Evolutionary conservation across 2,329 filamentous ascomycete genomes (phyloP).

Genomic region (Boeremia lycopersici): DNA sequence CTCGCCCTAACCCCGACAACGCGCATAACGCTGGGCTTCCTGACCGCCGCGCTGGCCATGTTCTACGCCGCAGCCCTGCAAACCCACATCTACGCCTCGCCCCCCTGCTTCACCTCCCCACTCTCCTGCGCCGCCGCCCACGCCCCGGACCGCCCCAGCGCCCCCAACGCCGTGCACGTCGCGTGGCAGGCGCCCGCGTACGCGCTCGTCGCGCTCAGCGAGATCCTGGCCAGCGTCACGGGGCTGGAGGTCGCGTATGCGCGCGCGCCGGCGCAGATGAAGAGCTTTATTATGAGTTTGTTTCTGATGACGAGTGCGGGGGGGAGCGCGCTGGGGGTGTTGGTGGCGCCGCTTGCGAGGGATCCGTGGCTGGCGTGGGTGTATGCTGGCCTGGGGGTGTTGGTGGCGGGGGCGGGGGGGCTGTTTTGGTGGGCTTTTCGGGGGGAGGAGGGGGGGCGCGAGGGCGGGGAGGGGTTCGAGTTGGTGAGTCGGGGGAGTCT

Average conservation of each 20-base stretch:
- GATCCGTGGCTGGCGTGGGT: slow-evolving; percentile 72
- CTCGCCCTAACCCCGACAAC: slow-evolving; percentile 57
- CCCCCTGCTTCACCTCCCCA: slow-evolving; percentile 56
- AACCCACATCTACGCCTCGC: slow-evolving; percentile 59
- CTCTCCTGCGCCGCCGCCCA: neutral
- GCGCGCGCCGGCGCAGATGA: slow-evolving; percentile 55
- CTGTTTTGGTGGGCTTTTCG: slow-evolving; percentile 61
- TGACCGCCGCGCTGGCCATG: slow-evolving; percentile 60
- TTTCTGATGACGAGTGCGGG: slow-evolving; percentile 66
- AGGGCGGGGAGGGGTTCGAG: slow-evolving; percentile 25
- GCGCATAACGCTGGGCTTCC: slow-evolving; percentile 59
- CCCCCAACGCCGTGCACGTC: slow-evolving; percentile 53
- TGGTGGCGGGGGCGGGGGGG: slow-evolving; percentile 56
- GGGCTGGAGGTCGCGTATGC: slow-evolving; percentile 56
- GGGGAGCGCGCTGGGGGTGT: slow-evolving; percentile 65
- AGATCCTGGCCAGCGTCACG: slow-evolving; percentile 56
- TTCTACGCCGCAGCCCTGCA: slow-evolving; percentile 64
- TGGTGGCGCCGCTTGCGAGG: slow-evolving; percentile 64
- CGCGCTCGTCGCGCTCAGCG: slow-evolving; percentile 52
- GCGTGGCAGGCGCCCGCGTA: slow-evolving; percentile 55
- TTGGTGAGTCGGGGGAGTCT: slow-evolving; percentile 6
- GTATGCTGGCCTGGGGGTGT: slow-evolving; percentile 63
- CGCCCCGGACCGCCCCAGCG: neutral
- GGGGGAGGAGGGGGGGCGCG: neutral
- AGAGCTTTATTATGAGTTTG: slow-evolving; percentile 59